Percentiles rank a stretch among this genome's conserved stretches.
Evolutionary conservation across 306 rosid genomes (phyloP).

Genomic region (Vigna mungo): DNA sequence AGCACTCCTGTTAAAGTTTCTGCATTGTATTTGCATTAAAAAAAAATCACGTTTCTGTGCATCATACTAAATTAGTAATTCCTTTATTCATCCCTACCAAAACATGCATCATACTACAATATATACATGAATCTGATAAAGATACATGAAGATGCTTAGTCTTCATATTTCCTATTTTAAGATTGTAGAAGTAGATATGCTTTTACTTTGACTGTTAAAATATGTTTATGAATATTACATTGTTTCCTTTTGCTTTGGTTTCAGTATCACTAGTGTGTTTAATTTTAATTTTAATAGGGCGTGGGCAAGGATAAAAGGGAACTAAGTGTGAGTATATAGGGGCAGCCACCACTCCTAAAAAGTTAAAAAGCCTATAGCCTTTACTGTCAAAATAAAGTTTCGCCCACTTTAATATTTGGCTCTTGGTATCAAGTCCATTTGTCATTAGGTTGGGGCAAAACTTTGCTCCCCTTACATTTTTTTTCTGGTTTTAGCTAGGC

Average conservation of each 20-base stretch:
- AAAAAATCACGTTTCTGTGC: conserved; percentile 3
- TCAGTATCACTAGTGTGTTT: conserved; percentile 18
- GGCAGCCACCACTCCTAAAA: too few species aligned
- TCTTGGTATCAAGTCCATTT: too few species aligned
- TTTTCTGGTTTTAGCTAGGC: background rate
- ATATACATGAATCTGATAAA: background rate
- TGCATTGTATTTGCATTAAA: background rate
- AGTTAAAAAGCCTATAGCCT: too few species aligned
- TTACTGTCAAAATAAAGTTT: too few species aligned
- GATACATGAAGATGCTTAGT: background rate
- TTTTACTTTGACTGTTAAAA: conserved; percentile 6
- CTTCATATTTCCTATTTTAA: background rate
- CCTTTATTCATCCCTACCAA: conserved; percentile 3
- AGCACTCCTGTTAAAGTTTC: background rate
- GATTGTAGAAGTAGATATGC: background rate
- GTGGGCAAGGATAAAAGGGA: background rate
- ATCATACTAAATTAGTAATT: conserved; percentile 2
- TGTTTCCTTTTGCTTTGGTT: conserved; percentile 18
- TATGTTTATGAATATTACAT: conserved; percentile 19
- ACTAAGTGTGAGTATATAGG: too few species aligned
- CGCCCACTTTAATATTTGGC: too few species aligned
- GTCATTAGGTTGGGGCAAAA: too few species aligned
- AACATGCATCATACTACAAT: background rate
- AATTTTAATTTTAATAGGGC: conserved; percentile 1
- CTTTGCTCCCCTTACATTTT: background rate